Base-by-base conservation (phyloP, 2,329 filamentous ascomycete genomes). In the Ciborinia camelliae region DNA sequence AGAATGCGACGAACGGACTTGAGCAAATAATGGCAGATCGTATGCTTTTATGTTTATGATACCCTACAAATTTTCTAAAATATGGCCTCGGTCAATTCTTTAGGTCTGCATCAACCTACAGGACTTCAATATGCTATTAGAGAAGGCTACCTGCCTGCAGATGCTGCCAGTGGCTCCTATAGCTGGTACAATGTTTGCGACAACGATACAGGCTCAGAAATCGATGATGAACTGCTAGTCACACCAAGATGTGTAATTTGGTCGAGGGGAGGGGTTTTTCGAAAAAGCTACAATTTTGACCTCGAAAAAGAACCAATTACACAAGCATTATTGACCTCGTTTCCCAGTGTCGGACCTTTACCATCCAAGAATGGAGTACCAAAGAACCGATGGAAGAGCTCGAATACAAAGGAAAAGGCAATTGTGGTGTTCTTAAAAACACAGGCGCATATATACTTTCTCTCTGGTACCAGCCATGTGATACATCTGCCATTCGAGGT, bases 401-500 rank as follows among this genome's bases (percentile, higher is more conserved):
- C 57, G 20, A 68, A 58, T 15, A 62, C 66, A 14, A 73, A 68
- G 60, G 83, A 84, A 50, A 84, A 88, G 73, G 92, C 94, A 5
- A 79, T 99, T 67, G 91, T 98, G 9, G 90, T 99, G 58, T 90
- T 98, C 70, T 85, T 99, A 69, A 93, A 91, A 77, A 93, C 91
- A 0, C 94, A 98, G 74, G 92, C 91, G 28, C 94, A 98, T 75
- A 86, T 99, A 69, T 96, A 93, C 80, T 97, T 96, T 75, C 84
- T 98, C 45, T 86, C 90, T 2, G 94, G 94, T 26, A 88, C 91
- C 41, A 95, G 86, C 74, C 91, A 99, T 82, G 86, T 97, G 65
- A 84, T 98, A 55, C 92, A 97, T 75, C 86, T 99, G 73, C 94
- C 94, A 1, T 99, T 99, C 74, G 93, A 98, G 77, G 90, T 97